phyloP scores from a whole-genome alignment of 225 moss, liverwort and hornwort genomes.

The Marchantia paleacea region DNA sequence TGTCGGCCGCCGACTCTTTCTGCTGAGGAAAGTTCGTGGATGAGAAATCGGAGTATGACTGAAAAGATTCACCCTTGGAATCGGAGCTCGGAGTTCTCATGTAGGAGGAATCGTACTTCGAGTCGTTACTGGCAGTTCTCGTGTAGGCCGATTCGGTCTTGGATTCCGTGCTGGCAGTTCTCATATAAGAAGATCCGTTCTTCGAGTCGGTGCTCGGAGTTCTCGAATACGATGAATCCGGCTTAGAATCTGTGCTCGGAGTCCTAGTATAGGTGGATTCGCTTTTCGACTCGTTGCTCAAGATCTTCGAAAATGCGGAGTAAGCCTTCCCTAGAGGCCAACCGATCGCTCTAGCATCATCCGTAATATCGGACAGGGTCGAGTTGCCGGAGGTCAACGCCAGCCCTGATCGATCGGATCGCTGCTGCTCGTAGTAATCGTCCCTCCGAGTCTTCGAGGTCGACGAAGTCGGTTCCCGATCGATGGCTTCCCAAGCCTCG shows the following conservation, averaged over 20 bases:
- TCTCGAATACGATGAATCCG: neutral
- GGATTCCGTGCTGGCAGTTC: conserved; percentile 13
- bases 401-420: conserved; percentile 13
- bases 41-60: conserved; percentile 33
- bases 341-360: conserved; percentile 13
- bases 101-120: conserved; percentile 4
- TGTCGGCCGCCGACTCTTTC: conserved; percentile 27
- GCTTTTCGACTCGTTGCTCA: conserved; percentile 19
- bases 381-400: neutral
- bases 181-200: conserved; percentile 4
- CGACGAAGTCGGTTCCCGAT: conserved; percentile 21
- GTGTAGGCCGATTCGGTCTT: conserved; percentile 4
- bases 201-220: conserved; percentile 12
- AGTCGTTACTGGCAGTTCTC: conserved; percentile 8
- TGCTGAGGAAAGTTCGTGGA: conserved; percentile 22
- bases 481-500: conserved; percentile 38
- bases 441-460: neutral
- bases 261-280: neutral
- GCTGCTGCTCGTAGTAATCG: neutral
- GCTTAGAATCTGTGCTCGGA: conserved; percentile 14
- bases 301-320: conserved; percentile 22
- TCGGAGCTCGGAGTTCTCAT: conserved; percentile 23
- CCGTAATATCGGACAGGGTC: conserved; percentile 19
- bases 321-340: conserved; percentile 40
- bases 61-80: conserved; percentile 39